Evolutionary conservation across 2,329 filamentous ascomycete genomes (phyloP).

Genomic region (Exophiala sp.): DNA sequence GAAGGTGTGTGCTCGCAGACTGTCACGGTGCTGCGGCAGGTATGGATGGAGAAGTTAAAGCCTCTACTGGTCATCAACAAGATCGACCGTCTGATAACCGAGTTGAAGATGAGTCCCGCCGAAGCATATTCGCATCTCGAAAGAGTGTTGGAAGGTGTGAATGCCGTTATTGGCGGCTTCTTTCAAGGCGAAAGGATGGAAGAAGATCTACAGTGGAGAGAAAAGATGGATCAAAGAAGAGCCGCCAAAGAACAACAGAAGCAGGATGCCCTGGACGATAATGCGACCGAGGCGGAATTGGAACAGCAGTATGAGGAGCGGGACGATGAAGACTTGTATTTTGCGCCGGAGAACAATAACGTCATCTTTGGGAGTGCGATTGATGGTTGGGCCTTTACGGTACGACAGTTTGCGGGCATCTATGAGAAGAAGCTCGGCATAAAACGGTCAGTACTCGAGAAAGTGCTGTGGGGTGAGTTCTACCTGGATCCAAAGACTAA

Average conservation of each 20-base stretch:
- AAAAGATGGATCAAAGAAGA: slow-evolving; percentile 80
- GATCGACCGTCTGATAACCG: slow-evolving; percentile 90
- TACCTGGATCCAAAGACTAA: slow-evolving; percentile 97
- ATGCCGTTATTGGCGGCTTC: slow-evolving; percentile 94
- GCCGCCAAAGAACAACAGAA: slow-evolving; percentile 58
- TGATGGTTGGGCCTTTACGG: slow-evolving; percentile 98
- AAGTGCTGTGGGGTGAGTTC: slow-evolving; percentile 93
- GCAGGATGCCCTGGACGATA: slow-evolving; percentile 29
- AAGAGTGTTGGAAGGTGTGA: slow-evolving; percentile 90
- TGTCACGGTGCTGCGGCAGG: slow-evolving; percentile 89
- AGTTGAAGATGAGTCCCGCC: slow-evolving; percentile 85
- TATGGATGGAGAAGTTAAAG: slow-evolving; percentile 93
- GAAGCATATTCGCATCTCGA: slow-evolving; percentile 88
- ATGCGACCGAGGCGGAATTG: slow-evolving; percentile 38
- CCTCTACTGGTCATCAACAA: slow-evolving; percentile 97
- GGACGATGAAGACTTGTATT: slow-evolving; percentile 96
- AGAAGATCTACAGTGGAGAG: slow-evolving; percentile 92
- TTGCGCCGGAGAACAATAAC: slow-evolving; percentile 96
- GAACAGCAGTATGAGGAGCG: slow-evolving; percentile 73
- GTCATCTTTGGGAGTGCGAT: slow-evolving; percentile 98
- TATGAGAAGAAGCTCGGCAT: slow-evolving; percentile 98
- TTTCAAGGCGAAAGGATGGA: slow-evolving; percentile 99
- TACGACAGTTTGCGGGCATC: slow-evolving; percentile 84
- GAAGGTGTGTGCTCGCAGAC: slow-evolving; percentile 99
- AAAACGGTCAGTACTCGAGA: slow-evolving; percentile 82